These are phyloP conservation scores for Aspergillus pseudoviridinutans DNA, from an alignment of 2,329 filamentous ascomycete species.

Conservation along the genomic window DNA sequence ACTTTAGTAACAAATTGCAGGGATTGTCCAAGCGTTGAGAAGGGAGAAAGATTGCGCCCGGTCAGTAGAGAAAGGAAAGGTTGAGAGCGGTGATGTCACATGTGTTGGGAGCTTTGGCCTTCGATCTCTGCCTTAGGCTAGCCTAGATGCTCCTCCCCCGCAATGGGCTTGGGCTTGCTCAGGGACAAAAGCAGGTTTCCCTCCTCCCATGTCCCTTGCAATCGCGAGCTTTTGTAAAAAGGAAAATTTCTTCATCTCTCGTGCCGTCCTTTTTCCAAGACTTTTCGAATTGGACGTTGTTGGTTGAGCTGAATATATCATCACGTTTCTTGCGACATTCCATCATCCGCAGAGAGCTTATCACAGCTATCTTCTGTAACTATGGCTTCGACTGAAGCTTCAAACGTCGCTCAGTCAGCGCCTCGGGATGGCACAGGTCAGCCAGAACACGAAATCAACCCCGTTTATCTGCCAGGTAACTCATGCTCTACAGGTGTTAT, in stretches of 20 bases:
- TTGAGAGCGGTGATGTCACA: slow-evolving; percentile 15
- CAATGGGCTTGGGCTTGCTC: neutral
- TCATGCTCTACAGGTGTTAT: slow-evolving; percentile 63
- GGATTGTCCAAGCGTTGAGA: neutral
- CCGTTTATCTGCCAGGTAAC: neutral
- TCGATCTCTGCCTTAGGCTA: slow-evolving; percentile 6
- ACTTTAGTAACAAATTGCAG: neutral
- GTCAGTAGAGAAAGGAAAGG: neutral
- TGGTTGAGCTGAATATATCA: neutral
- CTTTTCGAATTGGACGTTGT: neutral
- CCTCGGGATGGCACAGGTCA: slow-evolving; percentile 29
- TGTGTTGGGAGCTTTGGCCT: slow-evolving; percentile 7
- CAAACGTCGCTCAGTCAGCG: slow-evolving; percentile 1
- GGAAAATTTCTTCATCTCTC: neutral
- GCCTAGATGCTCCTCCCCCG: neutral
- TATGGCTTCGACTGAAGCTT: slow-evolving; percentile 19
- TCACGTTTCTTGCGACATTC: neutral
- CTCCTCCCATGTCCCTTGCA: neutral
- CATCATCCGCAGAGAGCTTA: neutral
- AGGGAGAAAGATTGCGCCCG: too few species aligned
- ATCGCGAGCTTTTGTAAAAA: neutral
- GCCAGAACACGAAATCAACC: slow-evolving; percentile 4
- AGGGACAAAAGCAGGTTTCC: neutral
- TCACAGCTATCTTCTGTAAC: neutral
- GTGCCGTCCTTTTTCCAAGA: neutral